Percentiles rank a stretch among this genome's conserved stretches.
Conservation (phyloP, 495 filamentous ascomycete species). For the Aspergillus carlsbadensis region DNA sequence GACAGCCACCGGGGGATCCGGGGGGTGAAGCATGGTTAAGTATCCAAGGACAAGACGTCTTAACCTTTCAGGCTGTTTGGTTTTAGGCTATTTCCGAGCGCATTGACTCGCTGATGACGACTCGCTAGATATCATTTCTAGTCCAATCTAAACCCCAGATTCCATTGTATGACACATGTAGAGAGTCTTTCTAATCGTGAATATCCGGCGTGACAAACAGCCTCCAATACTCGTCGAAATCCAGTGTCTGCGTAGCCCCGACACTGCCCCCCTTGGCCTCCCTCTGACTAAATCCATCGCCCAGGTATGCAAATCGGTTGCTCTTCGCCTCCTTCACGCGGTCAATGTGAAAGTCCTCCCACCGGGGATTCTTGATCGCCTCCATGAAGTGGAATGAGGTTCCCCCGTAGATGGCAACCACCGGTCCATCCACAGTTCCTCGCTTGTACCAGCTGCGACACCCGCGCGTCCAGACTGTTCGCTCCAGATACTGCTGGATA, state of each 20-base stretch:
- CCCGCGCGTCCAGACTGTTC: conserved; percentile 34
- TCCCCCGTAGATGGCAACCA: conserved; percentile 20
- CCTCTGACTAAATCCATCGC: conserved; percentile 33
- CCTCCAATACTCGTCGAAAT: too few species aligned
- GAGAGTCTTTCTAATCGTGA: too few species aligned
- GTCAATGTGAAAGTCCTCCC: conserved; percentile 45
- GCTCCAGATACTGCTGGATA: conserved; percentile 32
- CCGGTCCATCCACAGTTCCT: conserved; percentile 15
- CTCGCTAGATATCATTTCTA: too few species aligned
- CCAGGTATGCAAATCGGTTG: conserved; percentile 50
- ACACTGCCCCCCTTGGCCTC: conserved; percentile 16
- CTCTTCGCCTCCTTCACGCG: conserved; percentile 25
- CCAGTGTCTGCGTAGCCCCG: neutral
- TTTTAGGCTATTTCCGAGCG: too few species aligned
- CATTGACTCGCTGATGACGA: too few species aligned
- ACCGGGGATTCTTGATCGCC: conserved; percentile 39
- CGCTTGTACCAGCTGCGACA: conserved; percentile 43
- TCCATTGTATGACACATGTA: too few species aligned
- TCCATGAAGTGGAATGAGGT: conserved; percentile 49
- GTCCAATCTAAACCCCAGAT: too few species aligned
- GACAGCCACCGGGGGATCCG: too few species aligned
- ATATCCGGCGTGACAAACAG: too few species aligned
- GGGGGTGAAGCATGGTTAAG: too few species aligned
- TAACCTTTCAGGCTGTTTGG: too few species aligned
- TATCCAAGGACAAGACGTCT: too few species aligned